These are phyloP conservation scores for Caryopteris hybrid DNA, from an alignment of 305 asterid species.

Conservation along the genomic window DNA sequence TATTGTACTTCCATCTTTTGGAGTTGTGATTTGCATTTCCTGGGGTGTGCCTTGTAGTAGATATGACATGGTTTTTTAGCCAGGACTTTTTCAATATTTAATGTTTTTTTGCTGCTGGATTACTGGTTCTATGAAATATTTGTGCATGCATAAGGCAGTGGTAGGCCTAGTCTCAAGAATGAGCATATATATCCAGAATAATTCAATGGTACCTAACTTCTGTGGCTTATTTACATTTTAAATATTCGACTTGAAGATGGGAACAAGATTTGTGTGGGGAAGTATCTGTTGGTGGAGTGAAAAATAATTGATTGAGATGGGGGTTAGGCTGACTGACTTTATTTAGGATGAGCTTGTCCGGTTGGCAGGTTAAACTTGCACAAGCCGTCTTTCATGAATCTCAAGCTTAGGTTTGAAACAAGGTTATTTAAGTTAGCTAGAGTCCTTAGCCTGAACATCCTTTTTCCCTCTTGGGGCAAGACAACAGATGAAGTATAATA, in stretches of 20 bases:
- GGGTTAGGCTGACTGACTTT: conserved; percentile 5
- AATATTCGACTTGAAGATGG: background rate
- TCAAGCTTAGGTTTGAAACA: background rate
- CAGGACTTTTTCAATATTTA: background rate
- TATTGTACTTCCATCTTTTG: background rate
- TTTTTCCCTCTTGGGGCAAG: background rate
- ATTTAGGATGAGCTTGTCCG: background rate
- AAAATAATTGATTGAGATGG: background rate
- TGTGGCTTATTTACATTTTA: background rate
- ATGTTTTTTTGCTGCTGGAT: conserved; percentile 2
- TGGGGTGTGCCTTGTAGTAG: background rate
- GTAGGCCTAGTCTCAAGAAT: background rate
- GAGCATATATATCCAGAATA: too few relatives aligned
- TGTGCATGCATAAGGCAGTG: background rate
- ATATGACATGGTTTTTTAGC: background rate
- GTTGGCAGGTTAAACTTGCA: conserved; percentile 2
- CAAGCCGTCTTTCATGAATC: background rate
- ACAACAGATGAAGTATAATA: background rate
- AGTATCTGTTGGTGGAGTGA: too few relatives aligned
- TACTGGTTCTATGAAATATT: background rate
- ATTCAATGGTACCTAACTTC: too few relatives aligned
- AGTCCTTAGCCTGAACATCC: background rate
- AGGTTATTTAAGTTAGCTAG: too few relatives aligned
- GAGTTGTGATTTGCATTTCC: background rate
- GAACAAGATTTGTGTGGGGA: background rate